Evolutionary conservation across 2,329 filamentous ascomycete genomes (phyloP), one percentile per base, ranked within the genome.

Genomic region (Tolypocladium pustulatum): DNA sequence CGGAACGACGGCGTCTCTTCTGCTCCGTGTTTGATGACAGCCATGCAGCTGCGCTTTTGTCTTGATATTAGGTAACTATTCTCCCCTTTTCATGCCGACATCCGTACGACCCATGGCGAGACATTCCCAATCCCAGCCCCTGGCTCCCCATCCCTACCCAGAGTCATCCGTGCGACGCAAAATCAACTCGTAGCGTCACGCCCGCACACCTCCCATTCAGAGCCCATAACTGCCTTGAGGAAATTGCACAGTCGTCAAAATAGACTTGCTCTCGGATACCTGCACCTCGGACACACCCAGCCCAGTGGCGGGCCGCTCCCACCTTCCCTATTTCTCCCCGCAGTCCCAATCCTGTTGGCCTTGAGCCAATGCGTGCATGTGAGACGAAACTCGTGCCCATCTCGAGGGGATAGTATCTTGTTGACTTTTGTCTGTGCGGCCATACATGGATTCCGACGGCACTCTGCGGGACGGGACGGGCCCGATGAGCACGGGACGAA

Each of bases 211-310:
- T n/a, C 20, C 38, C 38, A 13, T 41, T 20, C 20, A n/a, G 5
- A 41, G 9, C 7, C 5, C 38, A 41, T 15, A 7, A n/a, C 9
- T 41, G 38, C 38, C n/a, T n/a, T 17, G 25, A n/a, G n/a, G n/a
- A n/a, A n/a, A 36, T 36, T 40, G 30, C 25, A 17, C 36, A 34
- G 55, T 57, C 55, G 55, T 57, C 40, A 34, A 57, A 57, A 57
- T 57, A 57, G 55, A 30, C 55, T 57, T 15, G 41, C 55, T 51
- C 41, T 12, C 55, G 55, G 55, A 57, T 27, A 51, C 32, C 30
- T 51, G 55, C 55, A 51, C 27, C 41, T 27, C 43, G 43, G 12
- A 27, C 10, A 49, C 25, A 7, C 22, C 46, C 46, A 51, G 12
- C 13, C 25, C 46, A 27, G 2, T 27, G 27, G 46, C 46, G 46